Evolutionary conservation across 1,139 yeast species (phyloP), one percentile per base, ranked within the genome.

Genomic region (Nakaseomyces delphensis): DNA sequence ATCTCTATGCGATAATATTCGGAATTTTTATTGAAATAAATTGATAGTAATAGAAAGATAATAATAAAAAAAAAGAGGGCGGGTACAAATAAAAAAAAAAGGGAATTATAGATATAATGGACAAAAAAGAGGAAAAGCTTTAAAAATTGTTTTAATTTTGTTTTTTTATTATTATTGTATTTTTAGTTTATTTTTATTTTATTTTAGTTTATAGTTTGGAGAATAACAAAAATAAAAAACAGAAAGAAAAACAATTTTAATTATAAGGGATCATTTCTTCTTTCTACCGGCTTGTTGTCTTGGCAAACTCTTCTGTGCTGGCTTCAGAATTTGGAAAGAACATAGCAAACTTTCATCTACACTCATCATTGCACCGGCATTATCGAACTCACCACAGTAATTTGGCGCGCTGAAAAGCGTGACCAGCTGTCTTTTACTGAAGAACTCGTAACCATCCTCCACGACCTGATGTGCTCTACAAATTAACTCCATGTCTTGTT

Each of bases 321-420:
- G 98, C 67, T 91, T 91, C 64, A 91, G 77, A 59, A 91, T 89
- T 68, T 91, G 97, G 83, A 91, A 91, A 14, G 96, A 87, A 71
- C 98, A 91, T 58, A 91, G 74, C 60, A 91, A 76, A 63, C 91
- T 81, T 66, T 89, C 96, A 65, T 91, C 97, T 45, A 89, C 96
- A 57, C 94, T 81, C 97, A 89, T 89, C 96, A 89, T 89, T 31
- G 97, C 97, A 56, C 97, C 97, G 4, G 96, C 96, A 64, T 89
- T 89, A 66, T 89, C 96, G 62, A 89, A 89, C 66, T 89, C 96
- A 53, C 96, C 96, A 74, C 96, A 89, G 64, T 89, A 89, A 67
- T 89, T 89, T 52, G 97, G 97, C 40, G 97, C 97, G 41, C 91
- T 79, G 63, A 89, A 89, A 52, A 89, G 72, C 15, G 97, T 89